phyloP scores from a whole-genome alignment of 257 asterid species.

The Linaria vulgaris region DNA sequence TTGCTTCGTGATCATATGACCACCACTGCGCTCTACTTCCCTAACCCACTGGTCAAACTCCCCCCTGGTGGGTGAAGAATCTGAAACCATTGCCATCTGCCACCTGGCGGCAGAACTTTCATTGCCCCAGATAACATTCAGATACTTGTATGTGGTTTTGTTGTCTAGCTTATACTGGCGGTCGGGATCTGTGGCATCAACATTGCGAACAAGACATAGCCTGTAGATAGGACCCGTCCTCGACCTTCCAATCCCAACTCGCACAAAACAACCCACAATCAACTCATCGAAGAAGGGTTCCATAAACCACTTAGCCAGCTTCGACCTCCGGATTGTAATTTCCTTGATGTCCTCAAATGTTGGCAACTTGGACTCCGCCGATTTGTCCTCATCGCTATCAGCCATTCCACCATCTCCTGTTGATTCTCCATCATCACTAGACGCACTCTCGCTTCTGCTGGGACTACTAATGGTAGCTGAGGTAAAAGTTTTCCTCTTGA shows the following conservation, averaged over 20 bases:
- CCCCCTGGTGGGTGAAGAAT: constrained; percentile 68
- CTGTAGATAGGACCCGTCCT: constrained; percentile 81
- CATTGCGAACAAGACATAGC: constrained; percentile 80
- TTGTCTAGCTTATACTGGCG: constrained; percentile 83
- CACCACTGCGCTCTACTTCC: constrained; percentile 83
- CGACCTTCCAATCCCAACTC: constrained; percentile 91
- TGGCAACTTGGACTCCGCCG: constrained; percentile 68
- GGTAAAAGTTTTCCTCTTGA: constrained; percentile 69
- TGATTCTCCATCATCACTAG: constrained; percentile 78
- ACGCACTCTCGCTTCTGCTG: constrained; percentile 69
- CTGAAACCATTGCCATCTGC: constrained; percentile 98
- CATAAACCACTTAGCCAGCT: constrained; percentile 94
- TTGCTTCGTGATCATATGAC: constrained; percentile 79
- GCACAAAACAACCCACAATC: constrained; percentile 93
- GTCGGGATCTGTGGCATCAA: constrained; percentile 79
- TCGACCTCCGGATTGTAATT: constrained; percentile 83
- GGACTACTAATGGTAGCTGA: constrained; percentile 70
- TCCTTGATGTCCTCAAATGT: constrained; percentile 83
- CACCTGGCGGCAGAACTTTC: constrained; percentile 96
- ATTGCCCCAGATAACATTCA: constrained; percentile 91
- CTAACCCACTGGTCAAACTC: constrained; percentile 95
- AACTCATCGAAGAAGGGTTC: constrained; percentile 95
- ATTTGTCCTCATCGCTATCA: constrained; percentile 89
- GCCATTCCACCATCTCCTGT: constrained; percentile 84
- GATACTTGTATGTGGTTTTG: constrained; percentile 78